phyloP scores from a whole-genome alignment of 2,329 filamentous ascomycete genomes.

The Fusarium clavum region DNA sequence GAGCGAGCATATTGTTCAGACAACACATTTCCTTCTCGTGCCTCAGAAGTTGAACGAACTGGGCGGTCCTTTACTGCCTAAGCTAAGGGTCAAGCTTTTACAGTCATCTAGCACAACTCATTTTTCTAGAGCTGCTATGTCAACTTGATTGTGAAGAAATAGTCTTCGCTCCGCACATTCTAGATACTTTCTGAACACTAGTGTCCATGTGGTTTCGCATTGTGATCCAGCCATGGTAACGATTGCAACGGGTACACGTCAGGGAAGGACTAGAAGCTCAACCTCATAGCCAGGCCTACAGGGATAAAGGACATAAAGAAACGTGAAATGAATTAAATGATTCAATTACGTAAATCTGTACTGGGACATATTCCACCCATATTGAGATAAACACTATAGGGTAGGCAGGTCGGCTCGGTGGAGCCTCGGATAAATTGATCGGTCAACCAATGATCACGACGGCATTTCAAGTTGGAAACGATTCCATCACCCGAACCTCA shows the following conservation, averaged over 20 bases:
- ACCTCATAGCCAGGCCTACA: neutral
- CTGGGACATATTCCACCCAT: neutral
- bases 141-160: too few species aligned
- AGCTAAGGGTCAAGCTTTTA: neutral
- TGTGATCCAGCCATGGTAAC: neutral
- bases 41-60: neutral
- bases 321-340: too few species aligned
- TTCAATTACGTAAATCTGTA: neutral
- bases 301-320: neutral
- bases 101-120: neutral
- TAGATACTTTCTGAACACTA: too few species aligned
- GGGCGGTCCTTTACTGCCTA: rapidly evolving
- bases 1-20: neutral
- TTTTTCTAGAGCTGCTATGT: neutral
- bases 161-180: too few species aligned
- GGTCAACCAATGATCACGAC: constrained; percentile 45
- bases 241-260: neutral
- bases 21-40: neutral
- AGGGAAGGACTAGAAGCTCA: neutral
- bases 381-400: constrained; percentile 13
- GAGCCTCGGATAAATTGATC: constrained; percentile 45
- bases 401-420: constrained; percentile 35
- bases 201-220: rapidly evolving
- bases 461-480: constrained; percentile 47
- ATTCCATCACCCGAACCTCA: constrained; percentile 45